A percentile compares a stretch with the other conserved stretches of the same genome.
phyloP scores from a whole-genome alignment of 2,329 filamentous ascomycete genomes.

The Sporothrix pallida region DNA sequence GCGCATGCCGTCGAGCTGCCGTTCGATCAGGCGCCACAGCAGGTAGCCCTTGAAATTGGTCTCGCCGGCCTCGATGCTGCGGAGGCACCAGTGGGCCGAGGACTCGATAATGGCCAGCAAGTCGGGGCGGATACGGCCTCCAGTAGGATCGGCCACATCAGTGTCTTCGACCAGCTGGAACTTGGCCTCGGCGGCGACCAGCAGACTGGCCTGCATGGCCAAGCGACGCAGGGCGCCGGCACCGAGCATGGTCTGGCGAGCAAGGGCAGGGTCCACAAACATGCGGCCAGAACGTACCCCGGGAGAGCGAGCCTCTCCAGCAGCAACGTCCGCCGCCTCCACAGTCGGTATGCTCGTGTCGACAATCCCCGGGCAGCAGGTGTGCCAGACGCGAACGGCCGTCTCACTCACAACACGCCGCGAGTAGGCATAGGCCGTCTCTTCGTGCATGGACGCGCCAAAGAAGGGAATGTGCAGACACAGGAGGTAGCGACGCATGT shows the following conservation, averaged over 20 bases:
- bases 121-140: not conserved
- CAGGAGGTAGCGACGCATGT: conserved; percentile 55
- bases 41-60: conserved; percentile 62
- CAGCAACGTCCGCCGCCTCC: conserved; percentile 5
- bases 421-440: conserved; percentile 59
- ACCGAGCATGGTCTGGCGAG: conserved; percentile 50
- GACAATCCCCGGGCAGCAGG: conserved; percentile 32
- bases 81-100: conserved; percentile 31
- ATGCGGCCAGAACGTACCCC: not conserved
- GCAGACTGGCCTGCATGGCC: conserved; percentile 48
- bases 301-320: not conserved
- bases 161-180: conserved; percentile 49
- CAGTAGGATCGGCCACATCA: not conserved
- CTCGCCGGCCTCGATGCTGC: conserved; percentile 44
- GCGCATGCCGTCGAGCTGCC: conserved; percentile 52
- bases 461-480: conserved; percentile 61
- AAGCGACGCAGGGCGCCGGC: conserved; percentile 51
- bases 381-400: conserved; percentile 42
- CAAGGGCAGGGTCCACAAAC: conserved; percentile 43
- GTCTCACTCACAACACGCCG: conserved; percentile 55
- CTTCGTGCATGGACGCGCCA: conserved; percentile 47
- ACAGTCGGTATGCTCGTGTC: conserved; percentile 3
- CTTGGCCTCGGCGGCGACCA: conserved; percentile 54
- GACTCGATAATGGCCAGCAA: conserved; percentile 26
- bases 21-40: conserved; percentile 48